Base-by-base conservation (phyloP, 805 yeast genomes). In the Cyberlindnera euphorbiiphila region DNA sequence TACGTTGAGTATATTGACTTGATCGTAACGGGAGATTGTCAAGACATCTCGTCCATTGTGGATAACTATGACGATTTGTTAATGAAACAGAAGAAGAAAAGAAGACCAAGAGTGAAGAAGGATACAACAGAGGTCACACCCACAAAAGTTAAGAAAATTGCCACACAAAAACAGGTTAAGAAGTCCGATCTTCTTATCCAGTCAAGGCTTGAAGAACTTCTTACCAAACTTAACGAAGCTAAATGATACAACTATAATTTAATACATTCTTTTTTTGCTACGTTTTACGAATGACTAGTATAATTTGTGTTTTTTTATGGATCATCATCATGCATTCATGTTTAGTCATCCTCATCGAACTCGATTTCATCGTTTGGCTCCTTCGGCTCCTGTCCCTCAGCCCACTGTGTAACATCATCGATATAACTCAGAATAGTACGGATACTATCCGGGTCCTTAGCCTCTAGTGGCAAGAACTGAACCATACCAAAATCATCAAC, bases 401-500 rank as follows among this genome's bases (percentile, higher is more conserved):
- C 80, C 98, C 98, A 93, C 58, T 93, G 99, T 0, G 99, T 93
- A 20, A 91, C 83, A 59, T 93, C 98, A 56, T 93, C 99, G 16
- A 93, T 85, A 58, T 88, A 88, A 55, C 95, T 83, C 48, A 93
- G 68, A 37, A 93, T 91, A 0, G 88, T 81, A 10, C 81, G 76
- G 16, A 93, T 81, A 32, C 87, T 75, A 29, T 80, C 86, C 32
- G 87, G 78, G 42, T 76, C 74, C 31, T 79, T 82, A 9, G 86
- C 78, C 55, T 88, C 94, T 46, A 93, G 69, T 0, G 98, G 98
- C 47, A 93, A 65, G 56, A 88, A 93, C 58, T 93, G 97, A 3
- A 93, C 97, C 99, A 93, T 93, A 6, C 98, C 98, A 59, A 93
- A 93, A 54, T 93, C 99, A 56, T 93, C 98, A 24, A 89, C 94